These are phyloP conservation scores for Hemileccinum rubropunctum DNA, from an alignment of 768 basidiomycete genomes.

Conservation along the genomic window DNA sequence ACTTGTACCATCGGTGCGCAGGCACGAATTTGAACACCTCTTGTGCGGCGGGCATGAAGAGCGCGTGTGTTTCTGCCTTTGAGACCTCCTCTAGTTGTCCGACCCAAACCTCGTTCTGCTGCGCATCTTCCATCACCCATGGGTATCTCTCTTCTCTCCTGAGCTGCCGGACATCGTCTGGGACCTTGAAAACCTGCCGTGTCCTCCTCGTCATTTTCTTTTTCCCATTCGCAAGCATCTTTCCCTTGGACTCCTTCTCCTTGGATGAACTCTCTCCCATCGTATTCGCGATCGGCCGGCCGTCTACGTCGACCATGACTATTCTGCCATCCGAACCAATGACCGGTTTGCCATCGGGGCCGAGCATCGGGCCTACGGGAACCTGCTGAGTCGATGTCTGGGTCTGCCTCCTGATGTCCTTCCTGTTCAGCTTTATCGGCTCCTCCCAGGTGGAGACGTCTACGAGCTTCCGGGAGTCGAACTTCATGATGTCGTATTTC, in stretches of 20 bases:
- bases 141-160: constrained; percentile 85
- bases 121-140: constrained; percentile 87
- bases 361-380: constrained; percentile 72
- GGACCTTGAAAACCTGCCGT: constrained; percentile 76
- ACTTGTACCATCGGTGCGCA: constrained; percentile 89
- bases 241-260: constrained; percentile 42
- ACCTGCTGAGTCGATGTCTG: constrained; percentile 37
- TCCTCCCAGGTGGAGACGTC: constrained; percentile 66
- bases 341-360: constrained; percentile 81
- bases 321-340: constrained; percentile 71
- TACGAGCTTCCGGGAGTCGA: constrained; percentile 70
- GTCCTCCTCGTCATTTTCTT: constrained; percentile 82
- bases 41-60: constrained; percentile 81
- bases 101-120: constrained; percentile 70
- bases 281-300: constrained; percentile 55
- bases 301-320: constrained; percentile 81
- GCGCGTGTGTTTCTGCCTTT: constrained; percentile 69
- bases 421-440: constrained; percentile 86
- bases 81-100: constrained; percentile 78
- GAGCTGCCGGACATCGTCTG: constrained; percentile 74
- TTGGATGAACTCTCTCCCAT: constrained; percentile 31
- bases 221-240: constrained; percentile 47
- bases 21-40: constrained; percentile 87
- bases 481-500: constrained; percentile 94
- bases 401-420: constrained; percentile 63